Evolutionary conservation across 2,329 filamentous ascomycete species (phyloP).

Genomic region (Fonsecaea erecta): DNA sequence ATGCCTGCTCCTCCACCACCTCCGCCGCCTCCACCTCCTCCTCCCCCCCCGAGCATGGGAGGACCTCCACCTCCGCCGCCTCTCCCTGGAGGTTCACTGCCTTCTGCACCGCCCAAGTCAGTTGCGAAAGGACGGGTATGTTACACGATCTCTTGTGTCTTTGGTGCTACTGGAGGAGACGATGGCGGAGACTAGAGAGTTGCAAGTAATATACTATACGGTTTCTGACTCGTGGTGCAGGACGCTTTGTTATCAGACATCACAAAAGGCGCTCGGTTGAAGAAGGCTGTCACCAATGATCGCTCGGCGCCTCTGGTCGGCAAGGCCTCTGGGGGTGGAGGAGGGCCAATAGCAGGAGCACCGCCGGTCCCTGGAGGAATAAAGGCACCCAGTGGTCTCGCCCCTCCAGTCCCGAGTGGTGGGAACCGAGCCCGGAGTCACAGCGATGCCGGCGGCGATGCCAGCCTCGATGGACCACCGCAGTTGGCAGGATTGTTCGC

Average conservation of each 20-base stretch:
- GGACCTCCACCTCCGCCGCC: constrained; percentile 69
- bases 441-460: constrained; percentile 65
- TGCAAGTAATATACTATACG: background rate
- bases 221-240: constrained; percentile 53
- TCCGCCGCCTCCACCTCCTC: constrained; percentile 61
- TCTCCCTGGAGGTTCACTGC: constrained; percentile 64
- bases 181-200: background rate
- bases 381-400: constrained; percentile 66
- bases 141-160: constrained; percentile 32
- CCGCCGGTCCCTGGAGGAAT: constrained; percentile 76
- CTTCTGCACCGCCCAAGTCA: constrained; percentile 61
- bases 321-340: constrained; percentile 60
- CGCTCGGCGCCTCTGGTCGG: constrained; percentile 78
- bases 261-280: constrained; percentile 75
- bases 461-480: constrained; percentile 62
- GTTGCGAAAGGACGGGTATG: constrained; percentile 67
- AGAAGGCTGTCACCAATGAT: constrained; percentile 89
- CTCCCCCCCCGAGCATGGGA: constrained; percentile 59
- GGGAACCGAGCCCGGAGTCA: constrained; percentile 76
- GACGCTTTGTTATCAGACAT: constrained; percentile 88
- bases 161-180: background rate
- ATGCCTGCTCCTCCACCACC: constrained; percentile 38
- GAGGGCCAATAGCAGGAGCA: constrained; percentile 71
- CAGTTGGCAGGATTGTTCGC: constrained; percentile 88
- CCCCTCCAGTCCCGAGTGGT: constrained; percentile 69